Base-by-base conservation (phyloP, 2,329 filamentous ascomycete species). In the Arthrinium puccinioides region DNA sequence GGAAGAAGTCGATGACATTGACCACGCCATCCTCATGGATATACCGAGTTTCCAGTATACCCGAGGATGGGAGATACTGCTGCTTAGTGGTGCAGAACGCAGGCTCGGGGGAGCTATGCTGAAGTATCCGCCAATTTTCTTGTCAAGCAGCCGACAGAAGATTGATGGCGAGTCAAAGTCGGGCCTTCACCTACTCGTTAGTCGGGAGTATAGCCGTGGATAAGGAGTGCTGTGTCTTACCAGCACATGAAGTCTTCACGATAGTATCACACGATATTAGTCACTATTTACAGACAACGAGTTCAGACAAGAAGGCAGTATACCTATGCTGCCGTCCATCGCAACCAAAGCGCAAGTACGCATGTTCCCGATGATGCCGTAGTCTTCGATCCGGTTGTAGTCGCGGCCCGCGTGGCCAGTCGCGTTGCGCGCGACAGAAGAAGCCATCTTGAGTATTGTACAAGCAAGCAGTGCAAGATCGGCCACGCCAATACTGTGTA, bases 341-440 rank as follows among this genome's bases (percentile, higher is more conserved):
- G 80, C 82, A 16, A 85, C 72, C n/a, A 87, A 64, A 11, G 83
- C 82, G 62, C 81, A 85, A 1, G 83, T 88, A 50, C 80, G 74
- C 82, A 88, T 86, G 52, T 87, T 87, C 18, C 84, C 84, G 49
- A 88, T 85, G 59, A 88, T 72, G 38, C 84, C 84, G 67, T 87
- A 87, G 58, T 87, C 76, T 53, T 87, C 83, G 46, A 87, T 84
- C 32, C 73, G 72, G 20, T 76, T 64, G 48, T 76, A 77, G 21
- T 72, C 73, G 41, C 50, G 50, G 9, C 44, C 48, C 23, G 52
- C 52, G 41, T 47, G 40, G 26, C 46, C 50, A 27, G 48, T 44
- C 8, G 45, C 48, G 29, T 40, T 45, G 32, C 47, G 52, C 28
- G 31, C 14, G 20, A 21, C 21, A 32, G 11, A 16, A 16, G 20